Evolutionary conservation across 2,329 filamentous ascomycete species (phyloP).

Genomic region (Zasmidium citrigriseum): DNA sequence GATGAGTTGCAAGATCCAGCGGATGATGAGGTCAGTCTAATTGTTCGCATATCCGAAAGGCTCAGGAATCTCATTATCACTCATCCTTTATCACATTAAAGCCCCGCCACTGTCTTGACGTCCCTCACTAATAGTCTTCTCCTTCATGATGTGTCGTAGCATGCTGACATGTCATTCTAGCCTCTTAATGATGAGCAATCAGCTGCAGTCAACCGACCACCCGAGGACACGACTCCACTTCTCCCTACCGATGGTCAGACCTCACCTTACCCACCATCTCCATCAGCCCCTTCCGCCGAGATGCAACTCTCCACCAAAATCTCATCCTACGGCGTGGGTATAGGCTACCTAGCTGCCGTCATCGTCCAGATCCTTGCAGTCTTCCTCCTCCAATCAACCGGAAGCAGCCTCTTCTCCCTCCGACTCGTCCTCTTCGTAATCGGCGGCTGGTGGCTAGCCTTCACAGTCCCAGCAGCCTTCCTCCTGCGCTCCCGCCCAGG

Average conservation of each 20-base stretch:
- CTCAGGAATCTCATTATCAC: too few species aligned
- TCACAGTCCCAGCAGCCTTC: conserved; percentile 83
- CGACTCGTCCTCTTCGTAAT: conserved; percentile 84
- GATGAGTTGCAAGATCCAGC: neutral
- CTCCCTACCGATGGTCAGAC: conserved; percentile 17
- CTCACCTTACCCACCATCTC: conserved; percentile 36
- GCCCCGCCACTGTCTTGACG: too few species aligned
- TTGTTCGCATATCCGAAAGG: neutral
- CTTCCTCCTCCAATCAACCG: conserved; percentile 68
- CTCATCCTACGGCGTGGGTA: conserved; percentile 88
- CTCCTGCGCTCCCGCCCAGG: conserved; percentile 89
- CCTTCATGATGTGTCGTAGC: too few species aligned
- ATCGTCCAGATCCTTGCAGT: conserved; percentile 82
- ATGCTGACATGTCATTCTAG: neutral
- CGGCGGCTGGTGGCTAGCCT: conserved; percentile 88
- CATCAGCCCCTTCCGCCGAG: conserved; percentile 58
- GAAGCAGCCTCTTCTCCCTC: conserved; percentile 80
- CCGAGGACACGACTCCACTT: conserved; percentile 6
- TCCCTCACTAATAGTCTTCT: too few species aligned
- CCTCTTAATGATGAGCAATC: neutral
- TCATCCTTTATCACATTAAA: too few species aligned
- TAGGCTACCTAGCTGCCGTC: conserved; percentile 85
- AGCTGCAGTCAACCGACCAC: neutral
- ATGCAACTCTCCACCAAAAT: conserved; percentile 85
- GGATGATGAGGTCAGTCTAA: conserved; percentile 19